These are phyloP conservation scores for Vitis amurensis DNA, from an alignment of 164 flowering plant species.

Conservation along the genomic window DNA sequence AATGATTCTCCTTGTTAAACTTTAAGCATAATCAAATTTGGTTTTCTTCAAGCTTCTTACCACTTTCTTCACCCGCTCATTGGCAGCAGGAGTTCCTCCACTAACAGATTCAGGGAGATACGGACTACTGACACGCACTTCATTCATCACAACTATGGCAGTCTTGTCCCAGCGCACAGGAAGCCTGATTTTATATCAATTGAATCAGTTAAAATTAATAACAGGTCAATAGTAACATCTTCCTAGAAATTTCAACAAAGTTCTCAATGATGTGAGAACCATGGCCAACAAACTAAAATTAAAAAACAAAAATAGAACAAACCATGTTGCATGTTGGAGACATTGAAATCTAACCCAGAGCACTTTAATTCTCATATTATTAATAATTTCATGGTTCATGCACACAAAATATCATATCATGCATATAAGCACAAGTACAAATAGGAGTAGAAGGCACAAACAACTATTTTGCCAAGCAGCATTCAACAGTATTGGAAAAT, in stretches of 20 bases:
- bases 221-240: not conserved
- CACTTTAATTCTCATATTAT: not conserved
- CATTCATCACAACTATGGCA: conserved; percentile 85
- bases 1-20: not conserved
- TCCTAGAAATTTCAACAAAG: not conserved
- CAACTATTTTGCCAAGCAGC: too few relatives aligned
- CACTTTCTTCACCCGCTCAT: conserved; percentile 94
- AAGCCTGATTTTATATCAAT: conserved; percentile 52
- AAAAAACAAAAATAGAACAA: not conserved
- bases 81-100: conserved; percentile 95
- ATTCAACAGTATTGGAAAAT: too few relatives aligned
- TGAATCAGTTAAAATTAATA: not conserved
- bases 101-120: conserved; percentile 80
- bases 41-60: conserved; percentile 33
- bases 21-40: not conserved
- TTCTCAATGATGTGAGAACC: not conserved
- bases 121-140: conserved; percentile 89
- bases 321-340: too few relatives aligned
- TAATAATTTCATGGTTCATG: not conserved
- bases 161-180: conserved; percentile 98
- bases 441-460: too few relatives aligned
- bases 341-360: not conserved
- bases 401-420: not conserved
- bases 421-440: not conserved
- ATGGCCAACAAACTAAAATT: not conserved